Evolutionary conservation across 2,329 filamentous ascomycete species (phyloP).

Genomic region (Zymoseptoria brevis): DNA sequence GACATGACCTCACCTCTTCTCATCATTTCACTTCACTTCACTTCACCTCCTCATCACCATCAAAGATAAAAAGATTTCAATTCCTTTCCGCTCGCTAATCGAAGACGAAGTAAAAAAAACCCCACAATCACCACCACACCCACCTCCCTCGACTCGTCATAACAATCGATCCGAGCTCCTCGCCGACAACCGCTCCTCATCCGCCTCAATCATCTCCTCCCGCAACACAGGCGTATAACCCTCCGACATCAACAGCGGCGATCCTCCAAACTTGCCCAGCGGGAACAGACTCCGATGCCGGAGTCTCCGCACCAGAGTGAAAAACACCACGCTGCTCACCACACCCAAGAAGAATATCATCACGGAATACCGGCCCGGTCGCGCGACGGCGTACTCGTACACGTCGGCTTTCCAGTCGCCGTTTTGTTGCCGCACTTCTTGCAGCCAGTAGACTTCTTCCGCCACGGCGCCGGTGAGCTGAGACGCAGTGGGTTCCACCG

Average conservation of each 20-base stretch:
- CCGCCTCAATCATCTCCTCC: not conserved
- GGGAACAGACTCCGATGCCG: not conserved
- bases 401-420: constrained; percentile 4
- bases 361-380: not conserved
- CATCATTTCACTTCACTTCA: not conserved
- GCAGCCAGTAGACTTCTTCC: constrained; percentile 12
- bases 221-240: not conserved
- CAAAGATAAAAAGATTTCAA: not conserved
- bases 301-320: constrained; percentile 3
- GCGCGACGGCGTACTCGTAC: not conserved
- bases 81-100: not conserved
- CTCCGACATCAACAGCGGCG: not conserved
- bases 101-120: not conserved
- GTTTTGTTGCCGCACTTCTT: constrained; percentile 7
- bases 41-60: not conserved
- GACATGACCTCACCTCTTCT: not conserved
- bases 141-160: not conserved
- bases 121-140: not conserved
- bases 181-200: not conserved
- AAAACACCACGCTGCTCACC: not conserved
- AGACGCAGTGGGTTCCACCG: not conserved
- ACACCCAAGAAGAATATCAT: constrained; percentile 6
- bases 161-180: not conserved
- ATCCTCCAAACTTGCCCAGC: not conserved
- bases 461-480: constrained; percentile 6